Evolutionary conservation across 495 filamentous ascomycete species (phyloP).

Genomic region (Penicillium longicatenatum): DNA sequence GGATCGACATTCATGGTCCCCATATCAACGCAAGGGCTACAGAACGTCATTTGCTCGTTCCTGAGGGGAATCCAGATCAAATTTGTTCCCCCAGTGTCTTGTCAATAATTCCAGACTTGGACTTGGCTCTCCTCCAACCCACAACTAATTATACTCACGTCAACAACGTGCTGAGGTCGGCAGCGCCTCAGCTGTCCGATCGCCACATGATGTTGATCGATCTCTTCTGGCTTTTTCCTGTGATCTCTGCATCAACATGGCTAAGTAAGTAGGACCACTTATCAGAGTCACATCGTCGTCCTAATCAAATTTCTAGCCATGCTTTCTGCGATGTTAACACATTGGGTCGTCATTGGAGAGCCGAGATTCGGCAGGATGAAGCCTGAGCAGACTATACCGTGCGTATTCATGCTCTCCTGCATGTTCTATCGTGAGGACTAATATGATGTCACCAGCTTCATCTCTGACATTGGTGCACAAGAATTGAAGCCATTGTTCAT

Average conservation of each 20-base stretch:
- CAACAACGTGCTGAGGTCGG: slow-evolving; percentile 9
- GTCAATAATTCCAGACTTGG: background rate
- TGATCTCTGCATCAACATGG: slow-evolving; percentile 17
- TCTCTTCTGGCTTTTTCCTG: slow-evolving; percentile 13
- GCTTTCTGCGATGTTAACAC: slow-evolving; percentile 21
- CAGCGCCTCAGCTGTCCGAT: slow-evolving; percentile 6
- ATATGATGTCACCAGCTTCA: slow-evolving; percentile 14
- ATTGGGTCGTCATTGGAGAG: slow-evolving; percentile 22
- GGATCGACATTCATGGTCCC: background rate
- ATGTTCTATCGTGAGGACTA: background rate
- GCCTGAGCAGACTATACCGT: slow-evolving; percentile 26
- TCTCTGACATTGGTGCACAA: slow-evolving; percentile 23
- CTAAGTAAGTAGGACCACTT: slow-evolving; percentile 7
- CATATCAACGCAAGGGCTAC: background rate
- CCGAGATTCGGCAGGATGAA: slow-evolving; percentile 24
- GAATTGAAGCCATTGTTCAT: slow-evolving; percentile 24
- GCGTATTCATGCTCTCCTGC: slow-evolving; percentile 2
- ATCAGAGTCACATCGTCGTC: background rate
- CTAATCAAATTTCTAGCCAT: slow-evolving; percentile 12
- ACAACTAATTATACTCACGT: background rate
- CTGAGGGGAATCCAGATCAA: background rate
- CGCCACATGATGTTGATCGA: slow-evolving; percentile 3
- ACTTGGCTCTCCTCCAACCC: background rate
- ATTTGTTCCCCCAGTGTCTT: background rate
- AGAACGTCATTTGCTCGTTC: background rate